phyloP scores from a whole-genome alignment of 1,284 basidiomycete genomes.

The Afroboletus lepidellus region DNA sequence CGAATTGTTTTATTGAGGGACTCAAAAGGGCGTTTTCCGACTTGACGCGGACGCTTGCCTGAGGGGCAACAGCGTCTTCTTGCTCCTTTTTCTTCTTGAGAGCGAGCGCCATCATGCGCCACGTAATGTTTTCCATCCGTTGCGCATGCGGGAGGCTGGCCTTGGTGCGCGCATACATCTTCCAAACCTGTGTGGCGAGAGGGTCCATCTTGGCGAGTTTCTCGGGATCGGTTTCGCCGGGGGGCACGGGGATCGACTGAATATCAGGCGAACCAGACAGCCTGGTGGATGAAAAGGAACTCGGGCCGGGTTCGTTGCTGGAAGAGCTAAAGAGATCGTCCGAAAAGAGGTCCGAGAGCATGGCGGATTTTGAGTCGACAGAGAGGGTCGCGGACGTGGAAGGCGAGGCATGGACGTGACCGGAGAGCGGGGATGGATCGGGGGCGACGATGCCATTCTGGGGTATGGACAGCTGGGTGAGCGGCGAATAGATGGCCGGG shows the following conservation, averaged over 20 bases:
- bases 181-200: slow-evolving; percentile 94
- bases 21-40: slow-evolving; percentile 23
- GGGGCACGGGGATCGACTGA: slow-evolving; percentile 37
- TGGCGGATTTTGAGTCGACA: slow-evolving; percentile 52
- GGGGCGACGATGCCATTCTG: slow-evolving; percentile 35
- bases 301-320: slow-evolving; percentile 41
- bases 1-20: slow-evolving; percentile 8
- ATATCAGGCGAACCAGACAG: slow-evolving; percentile 69
- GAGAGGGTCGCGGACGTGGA: slow-evolving; percentile 44
- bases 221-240: slow-evolving; percentile 55
- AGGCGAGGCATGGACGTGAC: slow-evolving; percentile 36
- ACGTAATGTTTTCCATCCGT: slow-evolving; percentile 96
- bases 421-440: slow-evolving; percentile 35
- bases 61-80: slow-evolving; percentile 42
- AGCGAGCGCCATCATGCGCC: slow-evolving; percentile 97
- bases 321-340: slow-evolving; percentile 60
- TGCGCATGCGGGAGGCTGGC: slow-evolving; percentile 87
- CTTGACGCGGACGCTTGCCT: slow-evolving; percentile 26
- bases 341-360: slow-evolving; percentile 69
- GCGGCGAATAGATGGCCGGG: slow-evolving; percentile 35
- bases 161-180: slow-evolving; percentile 90
- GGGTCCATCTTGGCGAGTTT: slow-evolving; percentile 79
- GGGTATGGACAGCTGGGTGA: slow-evolving; percentile 35
- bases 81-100: slow-evolving; percentile 84
- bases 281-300: slow-evolving; percentile 60